A percentile compares a stretch with the other conserved stretches of the same genome.
These are phyloP conservation scores for Penicillium paneum DNA, from an alignment of 2,329 filamentous ascomycete genomes.

Conservation along the genomic window DNA sequence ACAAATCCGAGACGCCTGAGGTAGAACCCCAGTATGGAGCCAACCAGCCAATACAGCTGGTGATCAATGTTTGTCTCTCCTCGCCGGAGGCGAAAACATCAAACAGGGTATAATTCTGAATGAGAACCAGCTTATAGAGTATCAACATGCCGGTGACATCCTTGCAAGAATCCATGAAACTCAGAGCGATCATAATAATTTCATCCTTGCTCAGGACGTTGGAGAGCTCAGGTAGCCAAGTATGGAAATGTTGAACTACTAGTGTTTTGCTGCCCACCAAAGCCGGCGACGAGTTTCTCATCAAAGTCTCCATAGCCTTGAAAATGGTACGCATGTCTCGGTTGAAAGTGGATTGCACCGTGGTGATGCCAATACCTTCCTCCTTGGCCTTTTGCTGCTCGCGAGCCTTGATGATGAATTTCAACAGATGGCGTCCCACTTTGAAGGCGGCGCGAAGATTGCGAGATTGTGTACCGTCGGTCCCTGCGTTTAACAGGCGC, in stretches of 20 bases:
- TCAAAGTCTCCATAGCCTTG: constrained; percentile 81
- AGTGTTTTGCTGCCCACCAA: constrained; percentile 92
- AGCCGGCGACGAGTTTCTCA: constrained; percentile 80
- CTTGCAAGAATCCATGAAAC: constrained; percentile 88
- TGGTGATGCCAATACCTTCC: constrained; percentile 78
- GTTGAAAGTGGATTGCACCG: constrained; percentile 68
- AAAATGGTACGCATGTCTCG: constrained; percentile 83
- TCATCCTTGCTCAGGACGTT: constrained; percentile 75
- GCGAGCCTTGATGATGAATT: constrained; percentile 88
- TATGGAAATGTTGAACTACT: constrained; percentile 92
- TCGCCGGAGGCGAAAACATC: constrained; percentile 77
- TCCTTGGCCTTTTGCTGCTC: constrained; percentile 86
- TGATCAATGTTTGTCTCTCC: constrained; percentile 68
- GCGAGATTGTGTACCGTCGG: constrained; percentile 77
- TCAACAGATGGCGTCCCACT: constrained; percentile 86
- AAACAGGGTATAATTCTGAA: constrained; percentile 84
- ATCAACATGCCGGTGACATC: constrained; percentile 86
- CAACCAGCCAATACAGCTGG: constrained; percentile 86
- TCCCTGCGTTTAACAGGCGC: constrained; percentile 75
- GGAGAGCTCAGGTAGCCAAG: constrained; percentile 89
- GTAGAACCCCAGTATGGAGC: constrained; percentile 86
- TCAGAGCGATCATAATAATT: constrained; percentile 84
- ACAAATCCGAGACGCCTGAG: constrained; percentile 73
- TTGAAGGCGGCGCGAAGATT: constrained; percentile 90
- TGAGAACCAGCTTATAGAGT: constrained; percentile 85